Conservation (phyloP, 1,139 yeast genomes). For the Saccharomyces hybrid region DNA sequence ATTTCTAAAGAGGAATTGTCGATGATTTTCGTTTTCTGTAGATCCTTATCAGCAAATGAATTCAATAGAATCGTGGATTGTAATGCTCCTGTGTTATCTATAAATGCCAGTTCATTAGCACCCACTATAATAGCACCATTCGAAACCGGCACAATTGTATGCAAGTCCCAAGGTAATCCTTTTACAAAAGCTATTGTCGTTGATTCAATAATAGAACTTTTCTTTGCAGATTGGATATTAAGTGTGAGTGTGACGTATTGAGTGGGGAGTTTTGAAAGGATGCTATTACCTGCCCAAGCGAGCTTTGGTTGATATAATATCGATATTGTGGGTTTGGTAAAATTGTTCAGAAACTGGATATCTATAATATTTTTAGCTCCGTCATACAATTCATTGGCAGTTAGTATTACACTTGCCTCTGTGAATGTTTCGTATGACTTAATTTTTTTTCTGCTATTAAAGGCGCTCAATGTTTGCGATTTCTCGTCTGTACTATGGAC, state of each 20-base stretch:
- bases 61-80: conserved; percentile 25
- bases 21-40: conserved; percentile 21
- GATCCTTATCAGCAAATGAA: conserved; percentile 21
- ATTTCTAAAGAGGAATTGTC: conserved; percentile 23
- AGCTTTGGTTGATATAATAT: conserved; percentile 54
- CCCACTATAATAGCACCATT: conserved; percentile 75
- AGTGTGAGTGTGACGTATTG: conserved; percentile 21
- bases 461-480: conserved; percentile 25
- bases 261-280: conserved; percentile 20
- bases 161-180: conserved; percentile 69
- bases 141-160: conserved; percentile 54
- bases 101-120: conserved; percentile 67
- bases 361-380: conserved; percentile 59
- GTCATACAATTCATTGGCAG: conserved; percentile 50
- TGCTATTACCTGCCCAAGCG: conserved; percentile 65
- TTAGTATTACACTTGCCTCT: conserved; percentile 38
- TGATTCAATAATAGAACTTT: conserved; percentile 10
- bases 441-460: conserved; percentile 16
- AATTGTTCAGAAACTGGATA: conserved; percentile 60
- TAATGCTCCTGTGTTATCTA: conserved; percentile 66
- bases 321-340: conserved; percentile 75
- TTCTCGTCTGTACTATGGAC: conserved; percentile 29
- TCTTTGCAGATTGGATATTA: conserved; percentile 12
- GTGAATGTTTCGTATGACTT: conserved; percentile 8
- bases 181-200: conserved; percentile 23